phyloP scores from a whole-genome alignment of 305 asterid species.

The Solanum hybrid region DNA sequence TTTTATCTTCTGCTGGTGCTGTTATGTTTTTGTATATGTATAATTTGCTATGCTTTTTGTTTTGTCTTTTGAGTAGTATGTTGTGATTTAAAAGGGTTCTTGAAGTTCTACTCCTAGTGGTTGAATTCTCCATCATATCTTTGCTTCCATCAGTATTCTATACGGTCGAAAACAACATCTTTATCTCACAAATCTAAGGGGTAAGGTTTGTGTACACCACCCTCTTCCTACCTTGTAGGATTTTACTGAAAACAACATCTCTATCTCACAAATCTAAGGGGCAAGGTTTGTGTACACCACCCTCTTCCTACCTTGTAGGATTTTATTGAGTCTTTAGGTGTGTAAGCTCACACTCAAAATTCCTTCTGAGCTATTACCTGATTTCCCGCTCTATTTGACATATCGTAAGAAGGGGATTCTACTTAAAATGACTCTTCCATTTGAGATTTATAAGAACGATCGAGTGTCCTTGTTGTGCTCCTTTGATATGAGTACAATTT shows the following conservation, averaged over 20 bases:
- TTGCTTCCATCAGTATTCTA: background rate
- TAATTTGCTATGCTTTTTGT: background rate
- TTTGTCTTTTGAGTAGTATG: background rate
- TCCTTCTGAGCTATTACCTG: background rate
- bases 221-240: background rate
- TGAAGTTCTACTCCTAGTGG: background rate
- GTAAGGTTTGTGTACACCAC: background rate
- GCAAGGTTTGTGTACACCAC: background rate
- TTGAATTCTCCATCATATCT: background rate
- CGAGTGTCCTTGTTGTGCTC: background rate
- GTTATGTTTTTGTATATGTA: background rate
- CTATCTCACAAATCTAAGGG: background rate
- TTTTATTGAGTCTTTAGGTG: background rate
- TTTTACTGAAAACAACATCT: background rate
- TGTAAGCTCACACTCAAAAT: background rate
- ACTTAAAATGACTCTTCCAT: background rate
- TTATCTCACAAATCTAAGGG: background rate
- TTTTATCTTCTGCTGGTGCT: background rate
- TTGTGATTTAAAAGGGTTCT: background rate
- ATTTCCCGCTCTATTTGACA: background rate
- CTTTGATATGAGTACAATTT: background rate
- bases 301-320: background rate
- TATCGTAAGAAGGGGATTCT: background rate
- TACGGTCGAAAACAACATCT: background rate
- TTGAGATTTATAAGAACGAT: background rate